A percentile compares a stretch with the other conserved stretches of the same genome.
Evolutionary conservation across 768 basidiomycete species (phyloP).

Genomic region (Hebeloma cylindrosporum): DNA sequence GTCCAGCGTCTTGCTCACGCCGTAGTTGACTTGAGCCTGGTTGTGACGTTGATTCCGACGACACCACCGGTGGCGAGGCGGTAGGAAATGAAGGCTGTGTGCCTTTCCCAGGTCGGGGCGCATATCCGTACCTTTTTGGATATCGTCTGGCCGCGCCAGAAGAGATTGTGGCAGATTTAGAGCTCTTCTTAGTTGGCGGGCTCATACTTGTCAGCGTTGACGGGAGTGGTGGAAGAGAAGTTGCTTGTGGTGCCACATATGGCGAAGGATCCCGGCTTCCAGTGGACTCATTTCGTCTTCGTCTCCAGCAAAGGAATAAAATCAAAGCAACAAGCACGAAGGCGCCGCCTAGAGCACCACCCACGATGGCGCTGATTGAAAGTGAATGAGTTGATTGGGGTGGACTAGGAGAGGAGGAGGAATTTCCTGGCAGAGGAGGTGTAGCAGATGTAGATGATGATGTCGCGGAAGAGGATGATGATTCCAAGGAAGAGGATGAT

Average conservation of each 20-base stretch:
- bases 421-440: background rate
- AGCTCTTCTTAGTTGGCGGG: too few species aligned
- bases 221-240: background rate
- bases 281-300: slow-evolving; percentile 2
- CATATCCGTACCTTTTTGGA: background rate
- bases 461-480: background rate
- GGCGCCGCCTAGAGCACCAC: slow-evolving; percentile 41
- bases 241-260: background rate
- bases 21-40: slow-evolving; percentile 1
- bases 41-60: background rate
- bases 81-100: background rate
- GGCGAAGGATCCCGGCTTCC: background rate
- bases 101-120: background rate
- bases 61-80: slow-evolving; percentile 1
- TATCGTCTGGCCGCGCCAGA: too few species aligned
- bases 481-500: background rate
- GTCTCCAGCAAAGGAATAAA: slow-evolving; percentile 13
- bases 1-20: slow-evolving; percentile 28
- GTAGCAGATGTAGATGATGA: background rate
- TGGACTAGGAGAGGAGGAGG: slow-evolving; percentile 1
- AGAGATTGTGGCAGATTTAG: too few species aligned
- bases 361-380: slow-evolving; percentile 38
- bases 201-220: too few species aligned
- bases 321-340: slow-evolving; percentile 23
- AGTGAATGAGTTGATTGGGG: background rate